phyloP scores from a whole-genome alignment of 163 green algal genomes.

The Volvox carteri region DNA sequence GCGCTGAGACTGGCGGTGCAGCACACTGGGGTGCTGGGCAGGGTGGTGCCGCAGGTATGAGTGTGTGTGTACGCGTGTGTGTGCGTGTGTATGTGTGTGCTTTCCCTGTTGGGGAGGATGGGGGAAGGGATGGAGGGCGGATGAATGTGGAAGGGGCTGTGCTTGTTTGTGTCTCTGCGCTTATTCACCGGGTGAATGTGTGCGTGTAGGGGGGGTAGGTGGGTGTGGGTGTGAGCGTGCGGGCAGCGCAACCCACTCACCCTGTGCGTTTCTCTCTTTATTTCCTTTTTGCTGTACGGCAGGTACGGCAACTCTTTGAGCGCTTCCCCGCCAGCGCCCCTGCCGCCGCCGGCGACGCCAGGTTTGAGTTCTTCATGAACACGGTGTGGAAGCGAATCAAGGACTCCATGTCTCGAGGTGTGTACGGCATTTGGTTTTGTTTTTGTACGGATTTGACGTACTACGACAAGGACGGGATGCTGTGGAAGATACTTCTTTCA shows the following conservation, averaged over 20 bases:
- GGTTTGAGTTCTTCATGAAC: slow-evolving; percentile 90
- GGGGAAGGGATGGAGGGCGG: no score
- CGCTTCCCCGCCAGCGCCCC: slow-evolving; percentile 71
- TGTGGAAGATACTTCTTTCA: no score
- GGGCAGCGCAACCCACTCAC: no score
- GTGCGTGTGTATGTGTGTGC: slow-evolving; percentile 43
- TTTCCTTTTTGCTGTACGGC: slow-evolving; percentile 43
- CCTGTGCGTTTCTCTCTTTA: background rate
- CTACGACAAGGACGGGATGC: background rate
- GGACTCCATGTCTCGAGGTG: slow-evolving; percentile 65
- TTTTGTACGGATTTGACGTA: background rate
- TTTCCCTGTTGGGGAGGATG: no score
- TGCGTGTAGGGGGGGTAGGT: no score
- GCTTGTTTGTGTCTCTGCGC: background rate
- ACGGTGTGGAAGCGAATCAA: slow-evolving; percentile 84
- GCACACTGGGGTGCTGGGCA: slow-evolving; percentile 76
- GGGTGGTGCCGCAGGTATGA: slow-evolving; percentile 78
- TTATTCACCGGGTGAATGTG: no score
- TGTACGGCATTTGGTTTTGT: background rate
- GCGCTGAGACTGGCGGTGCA: slow-evolving; percentile 60
- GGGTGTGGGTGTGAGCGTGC: no score
- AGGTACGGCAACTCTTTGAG: slow-evolving; percentile 92
- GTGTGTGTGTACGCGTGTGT: slow-evolving; percentile 15
- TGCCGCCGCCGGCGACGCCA: slow-evolving; percentile 74
- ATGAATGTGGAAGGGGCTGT: no score